Percentiles rank a stretch among this genome's conserved stretches.
Evolutionary conservation across 768 basidiomycete species (phyloP).

Genomic region (Kwoniella bestiolae): DNA sequence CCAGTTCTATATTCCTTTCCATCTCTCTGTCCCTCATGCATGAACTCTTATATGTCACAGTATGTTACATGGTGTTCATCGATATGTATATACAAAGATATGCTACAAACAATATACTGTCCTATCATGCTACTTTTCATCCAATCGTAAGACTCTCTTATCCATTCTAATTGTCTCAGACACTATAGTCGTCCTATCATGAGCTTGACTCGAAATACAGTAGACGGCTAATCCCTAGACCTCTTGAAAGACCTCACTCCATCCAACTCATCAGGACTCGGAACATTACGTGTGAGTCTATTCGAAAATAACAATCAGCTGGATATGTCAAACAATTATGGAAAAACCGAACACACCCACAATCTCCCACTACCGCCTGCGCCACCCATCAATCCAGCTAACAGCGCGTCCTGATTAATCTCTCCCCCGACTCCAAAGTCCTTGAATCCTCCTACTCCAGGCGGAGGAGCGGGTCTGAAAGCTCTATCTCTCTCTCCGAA

Average conservation of each 20-base stretch:
- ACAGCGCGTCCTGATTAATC: neutral
- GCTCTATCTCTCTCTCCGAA: neutral
- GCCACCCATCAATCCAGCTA: conserved; percentile 7
- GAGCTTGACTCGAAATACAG: neutral
- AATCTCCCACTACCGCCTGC: conserved; percentile 14
- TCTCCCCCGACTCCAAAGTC: neutral
- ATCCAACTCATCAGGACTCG: conserved; percentile 20
- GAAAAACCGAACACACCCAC: conserved; percentile 21
- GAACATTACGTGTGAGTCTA: conserved; percentile 20
- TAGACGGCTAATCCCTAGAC: conserved; percentile 13
- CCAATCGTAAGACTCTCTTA: too few relatives aligned
- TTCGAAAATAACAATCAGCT: neutral
- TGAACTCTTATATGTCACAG: too few relatives aligned
- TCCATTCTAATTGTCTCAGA: too few relatives aligned
- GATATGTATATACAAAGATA: too few relatives aligned
- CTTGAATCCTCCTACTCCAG: neutral
- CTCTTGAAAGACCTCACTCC: conserved; percentile 9
- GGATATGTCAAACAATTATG: neutral
- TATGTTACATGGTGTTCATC: too few relatives aligned
- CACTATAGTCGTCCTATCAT: too few relatives aligned
- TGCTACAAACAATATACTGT: too few relatives aligned
- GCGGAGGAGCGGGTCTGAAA: neutral
- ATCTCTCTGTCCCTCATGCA: too few relatives aligned
- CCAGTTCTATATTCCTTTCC: too few relatives aligned
- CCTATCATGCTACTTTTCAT: too few relatives aligned